phyloP scores from a whole-genome alignment of 805 yeast species.

The Wickerhamomyces ciferrii region DNA sequence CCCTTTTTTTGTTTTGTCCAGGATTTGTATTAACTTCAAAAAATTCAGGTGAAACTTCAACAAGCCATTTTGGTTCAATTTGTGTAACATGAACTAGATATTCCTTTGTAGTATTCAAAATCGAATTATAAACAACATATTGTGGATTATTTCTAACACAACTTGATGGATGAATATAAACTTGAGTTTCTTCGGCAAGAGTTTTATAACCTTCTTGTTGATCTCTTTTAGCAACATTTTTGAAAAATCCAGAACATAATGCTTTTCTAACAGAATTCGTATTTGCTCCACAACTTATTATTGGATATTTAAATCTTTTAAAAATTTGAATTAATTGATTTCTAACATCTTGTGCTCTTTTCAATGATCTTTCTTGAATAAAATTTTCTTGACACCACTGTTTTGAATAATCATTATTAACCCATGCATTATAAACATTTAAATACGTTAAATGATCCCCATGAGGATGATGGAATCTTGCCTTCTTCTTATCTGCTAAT shows the following conservation, averaged over 20 bases:
- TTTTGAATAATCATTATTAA: constrained; percentile 45
- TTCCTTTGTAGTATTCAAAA: constrained; percentile 79
- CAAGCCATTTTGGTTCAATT: constrained; percentile 80
- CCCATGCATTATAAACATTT: constrained; percentile 80
- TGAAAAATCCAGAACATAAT: constrained; percentile 62
- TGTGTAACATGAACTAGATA: constrained; percentile 86
- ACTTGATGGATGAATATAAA: constrained; percentile 85
- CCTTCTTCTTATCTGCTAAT: constrained; percentile 73
- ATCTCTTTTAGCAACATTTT: constrained; percentile 61
- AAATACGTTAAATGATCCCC: constrained; percentile 84
- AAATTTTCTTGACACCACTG: constrained; percentile 80
- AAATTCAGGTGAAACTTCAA: constrained; percentile 64
- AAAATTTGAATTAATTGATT: constrained; percentile 60
- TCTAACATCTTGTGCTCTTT: constrained; percentile 75
- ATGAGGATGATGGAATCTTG: constrained; percentile 64
- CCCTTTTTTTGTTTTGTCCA: constrained; percentile 34
- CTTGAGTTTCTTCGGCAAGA: constrained; percentile 67
- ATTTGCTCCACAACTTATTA: constrained; percentile 49
- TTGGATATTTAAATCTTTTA: constrained; percentile 38
- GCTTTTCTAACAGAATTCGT: constrained; percentile 56
- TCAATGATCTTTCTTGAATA: constrained; percentile 72
- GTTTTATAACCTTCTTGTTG: constrained; percentile 71
- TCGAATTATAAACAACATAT: constrained; percentile 76
- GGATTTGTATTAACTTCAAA: constrained; percentile 45
- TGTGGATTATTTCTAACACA: constrained; percentile 64